A percentile compares a stretch with the other conserved stretches of the same genome.
These are phyloP conservation scores for Xylaria telfairii DNA, from an alignment of 495 filamentous ascomycete genomes.

Conservation along the genomic window DNA sequence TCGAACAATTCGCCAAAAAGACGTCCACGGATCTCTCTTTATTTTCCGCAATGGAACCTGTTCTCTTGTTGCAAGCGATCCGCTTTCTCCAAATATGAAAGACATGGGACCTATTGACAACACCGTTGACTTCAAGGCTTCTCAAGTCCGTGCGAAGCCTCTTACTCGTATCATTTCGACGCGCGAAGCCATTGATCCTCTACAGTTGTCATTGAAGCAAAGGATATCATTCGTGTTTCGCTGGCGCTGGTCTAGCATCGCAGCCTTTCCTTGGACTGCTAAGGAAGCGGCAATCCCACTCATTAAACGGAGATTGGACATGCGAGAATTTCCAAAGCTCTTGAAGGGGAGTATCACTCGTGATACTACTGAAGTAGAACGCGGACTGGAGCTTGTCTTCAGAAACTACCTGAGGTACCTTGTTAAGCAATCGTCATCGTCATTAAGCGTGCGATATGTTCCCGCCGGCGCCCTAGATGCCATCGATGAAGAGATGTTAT, in stretches of 20 bases:
- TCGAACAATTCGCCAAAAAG: slow-evolving; percentile 64
- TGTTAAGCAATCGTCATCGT: slow-evolving; percentile 46
- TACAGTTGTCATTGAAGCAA: slow-evolving; percentile 43
- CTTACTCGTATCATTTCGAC: slow-evolving; percentile 59
- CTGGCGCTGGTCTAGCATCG: slow-evolving; percentile 69
- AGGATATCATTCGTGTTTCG: slow-evolving; percentile 54
- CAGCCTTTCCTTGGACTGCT: slow-evolving; percentile 67
- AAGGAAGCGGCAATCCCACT: slow-evolving; percentile 62
- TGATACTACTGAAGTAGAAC: slow-evolving; percentile 51
- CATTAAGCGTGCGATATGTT: slow-evolving; percentile 57
- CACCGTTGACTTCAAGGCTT: slow-evolving; percentile 63
- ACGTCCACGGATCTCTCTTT: slow-evolving; percentile 79
- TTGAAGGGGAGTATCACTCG: slow-evolving; percentile 57
- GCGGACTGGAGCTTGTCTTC: slow-evolving; percentile 58
- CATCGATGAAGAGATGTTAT: slow-evolving; percentile 45
- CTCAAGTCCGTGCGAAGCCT: slow-evolving; percentile 60
- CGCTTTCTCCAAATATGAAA: slow-evolving; percentile 48
- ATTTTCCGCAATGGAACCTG: slow-evolving; percentile 69
- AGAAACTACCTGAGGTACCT: slow-evolving; percentile 55
- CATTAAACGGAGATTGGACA: slow-evolving; percentile 57
- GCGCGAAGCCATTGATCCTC: slow-evolving; percentile 56
- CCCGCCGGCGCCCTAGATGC: slow-evolving; percentile 50
- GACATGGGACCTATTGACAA: slow-evolving; percentile 52
- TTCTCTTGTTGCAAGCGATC: slow-evolving; percentile 61
- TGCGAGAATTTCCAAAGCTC: slow-evolving; percentile 65